Evolutionary conservation across 2,329 filamentous ascomycete species (phyloP).

Genomic region (Curvularia sp.): DNA sequence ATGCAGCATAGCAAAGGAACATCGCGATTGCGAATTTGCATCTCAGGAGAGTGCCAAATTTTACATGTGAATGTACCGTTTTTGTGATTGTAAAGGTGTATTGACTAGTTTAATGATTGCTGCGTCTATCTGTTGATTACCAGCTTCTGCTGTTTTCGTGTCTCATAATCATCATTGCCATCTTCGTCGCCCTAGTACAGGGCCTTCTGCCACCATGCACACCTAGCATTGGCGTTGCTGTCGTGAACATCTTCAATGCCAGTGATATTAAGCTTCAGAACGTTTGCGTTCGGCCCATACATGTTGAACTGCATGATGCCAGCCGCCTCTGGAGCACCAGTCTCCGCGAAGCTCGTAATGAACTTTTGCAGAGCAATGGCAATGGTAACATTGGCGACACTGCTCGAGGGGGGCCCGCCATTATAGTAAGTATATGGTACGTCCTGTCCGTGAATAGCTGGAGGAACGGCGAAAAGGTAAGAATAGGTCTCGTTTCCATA

Average conservation of each 20-base stretch:
- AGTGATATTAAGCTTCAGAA: constrained; percentile 55
- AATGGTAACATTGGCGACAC: constrained; percentile 44
- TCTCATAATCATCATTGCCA: neutral
- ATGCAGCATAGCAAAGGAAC: constrained; percentile 2
- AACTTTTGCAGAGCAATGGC: constrained; percentile 57
- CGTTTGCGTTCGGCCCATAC: constrained; percentile 55
- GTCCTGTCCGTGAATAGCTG: constrained; percentile 62
- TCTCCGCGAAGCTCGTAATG: constrained; percentile 54
- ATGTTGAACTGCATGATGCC: constrained; percentile 55
- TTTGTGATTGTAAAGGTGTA: neutral
- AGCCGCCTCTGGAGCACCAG: constrained; percentile 49
- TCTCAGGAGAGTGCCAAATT: neutral
- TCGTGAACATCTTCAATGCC: constrained; percentile 55
- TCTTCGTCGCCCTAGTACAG: constrained; percentile 43
- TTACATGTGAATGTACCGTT: neutral
- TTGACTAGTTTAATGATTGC: neutral
- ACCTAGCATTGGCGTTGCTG: constrained; percentile 57
- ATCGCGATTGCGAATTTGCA: constrained; percentile 15
- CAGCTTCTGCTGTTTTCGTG: neutral
- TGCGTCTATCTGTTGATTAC: constrained; percentile 10
- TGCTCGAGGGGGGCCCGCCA: constrained; percentile 31
- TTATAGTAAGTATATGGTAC: constrained; percentile 62
- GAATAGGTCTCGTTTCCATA: constrained; percentile 58
- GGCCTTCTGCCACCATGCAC: constrained; percentile 63
- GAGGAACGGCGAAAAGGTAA: constrained; percentile 62